Percentiles rank a stretch among this genome's conserved stretches.
These are phyloP conservation scores for Torrubiella hemipterigena DNA, from an alignment of 2,329 filamentous ascomycete genomes.

Conservation along the genomic window DNA sequence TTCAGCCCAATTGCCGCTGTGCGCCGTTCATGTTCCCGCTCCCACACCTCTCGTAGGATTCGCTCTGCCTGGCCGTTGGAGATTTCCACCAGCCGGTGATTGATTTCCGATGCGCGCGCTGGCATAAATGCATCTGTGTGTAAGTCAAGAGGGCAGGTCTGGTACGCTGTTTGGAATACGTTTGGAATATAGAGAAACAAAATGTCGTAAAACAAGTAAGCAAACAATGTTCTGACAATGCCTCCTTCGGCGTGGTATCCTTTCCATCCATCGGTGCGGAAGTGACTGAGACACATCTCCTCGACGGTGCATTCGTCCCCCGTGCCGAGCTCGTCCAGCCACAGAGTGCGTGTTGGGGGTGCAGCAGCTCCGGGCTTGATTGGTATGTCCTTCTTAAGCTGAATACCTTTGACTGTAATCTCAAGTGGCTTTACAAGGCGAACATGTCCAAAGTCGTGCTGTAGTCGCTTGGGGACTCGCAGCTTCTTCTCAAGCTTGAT, in stretches of 20 bases:
- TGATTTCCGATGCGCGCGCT: slow-evolving; percentile 77
- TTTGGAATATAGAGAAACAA: slow-evolving; percentile 90
- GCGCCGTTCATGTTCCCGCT: slow-evolving; percentile 51
- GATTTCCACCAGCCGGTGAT: slow-evolving; percentile 74
- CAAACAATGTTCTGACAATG: slow-evolving; percentile 82
- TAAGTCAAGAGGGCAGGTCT: slow-evolving; percentile 85
- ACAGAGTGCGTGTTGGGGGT: slow-evolving; percentile 63
- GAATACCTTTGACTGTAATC: slow-evolving; percentile 64
- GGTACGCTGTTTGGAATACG: slow-evolving; percentile 91
- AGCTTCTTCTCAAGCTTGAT: slow-evolving; percentile 78
- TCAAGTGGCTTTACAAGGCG: slow-evolving; percentile 64
- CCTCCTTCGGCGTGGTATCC: slow-evolving; percentile 90
- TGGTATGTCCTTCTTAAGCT: slow-evolving; percentile 51
- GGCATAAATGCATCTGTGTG: slow-evolving; percentile 90
- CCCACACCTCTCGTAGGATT: slow-evolving; percentile 58
- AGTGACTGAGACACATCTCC: slow-evolving; percentile 83
- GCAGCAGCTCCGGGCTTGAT: slow-evolving; percentile 24
- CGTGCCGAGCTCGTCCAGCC: slow-evolving; percentile 66
- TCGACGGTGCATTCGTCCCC: slow-evolving; percentile 76
- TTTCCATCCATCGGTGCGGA: slow-evolving; percentile 77
- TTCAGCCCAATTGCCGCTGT: slow-evolving; percentile 87
- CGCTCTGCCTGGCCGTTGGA: slow-evolving; percentile 64
- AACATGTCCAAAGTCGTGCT: slow-evolving; percentile 89
- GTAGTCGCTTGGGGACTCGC: slow-evolving; percentile 69
- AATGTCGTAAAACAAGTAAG: slow-evolving; percentile 85